Base-by-base conservation (phyloP, 129 eudicot genomes). In the Ambrosia artemisiifolia region DNA sequence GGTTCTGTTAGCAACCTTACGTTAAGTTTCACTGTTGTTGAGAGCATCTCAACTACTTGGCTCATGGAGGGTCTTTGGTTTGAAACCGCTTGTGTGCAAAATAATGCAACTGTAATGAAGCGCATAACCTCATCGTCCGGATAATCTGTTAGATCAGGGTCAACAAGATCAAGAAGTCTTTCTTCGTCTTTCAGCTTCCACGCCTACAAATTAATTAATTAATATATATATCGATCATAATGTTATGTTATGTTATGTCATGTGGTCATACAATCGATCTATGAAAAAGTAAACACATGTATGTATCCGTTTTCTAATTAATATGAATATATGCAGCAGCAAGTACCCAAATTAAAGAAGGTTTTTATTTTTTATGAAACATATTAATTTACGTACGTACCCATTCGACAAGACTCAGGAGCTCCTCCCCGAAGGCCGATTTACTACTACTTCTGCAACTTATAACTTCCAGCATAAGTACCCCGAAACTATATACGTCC, bases 401-500 rank as follows among this genome's bases (percentile, higher is more conserved):
- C 98, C 96, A 89, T 82, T 92, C 96, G 53, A 92, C 86, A 3
- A 92, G 80, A 77, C 81, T 81, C 75, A 80, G 50, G 51, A 83
- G 85, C 32, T 84, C 82, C 44, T 82, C 91, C 38, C 96, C 95
- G 19, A 84, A 88, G 13, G 87, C 86, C 2, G 89, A 79, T 55
- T 69, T 80, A 51, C 87, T 82, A 38, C 86, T 89, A 64, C 93
- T 89, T 82, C 68, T 75, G 38, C 98, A 91, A 56, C 96, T 92
- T 24, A 89, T 63, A 38, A 89, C 81, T 78, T 92, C 98, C 4
- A 92, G 96, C 60, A 86, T 44, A 65, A 92, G 91, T 42, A 92
- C 88, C 30, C 98, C 96, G 80, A 89, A 87, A 50, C 98, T 85
- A 65, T 88, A 92, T 36, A 92, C 91, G 65, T 92, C 98, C 12